Evolutionary conservation across 192 early-diverging fungal genomes (phyloP).

Genomic region (Dissophora globulifera): DNA sequence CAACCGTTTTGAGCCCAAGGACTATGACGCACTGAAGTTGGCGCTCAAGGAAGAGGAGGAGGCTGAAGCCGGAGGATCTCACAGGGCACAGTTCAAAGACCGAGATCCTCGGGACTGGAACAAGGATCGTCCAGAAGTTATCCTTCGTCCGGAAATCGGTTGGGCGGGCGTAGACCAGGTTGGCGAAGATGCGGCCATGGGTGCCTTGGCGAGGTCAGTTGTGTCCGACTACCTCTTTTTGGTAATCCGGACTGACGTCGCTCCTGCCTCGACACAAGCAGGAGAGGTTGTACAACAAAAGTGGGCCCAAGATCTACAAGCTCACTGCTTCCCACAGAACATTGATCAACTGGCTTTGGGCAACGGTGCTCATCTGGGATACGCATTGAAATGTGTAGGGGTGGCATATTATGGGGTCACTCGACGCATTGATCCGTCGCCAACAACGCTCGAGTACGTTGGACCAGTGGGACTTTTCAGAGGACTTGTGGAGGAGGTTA

Average conservation of each 20-base stretch:
- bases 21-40: background rate
- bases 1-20: conserved; percentile 20
- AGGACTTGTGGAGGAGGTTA: conserved; percentile 57
- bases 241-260: conserved; percentile 20
- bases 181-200: conserved; percentile 39
- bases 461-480: conserved; percentile 49
- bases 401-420: conserved; percentile 50
- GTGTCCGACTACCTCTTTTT: conserved; percentile 39
- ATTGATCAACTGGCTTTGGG: conserved; percentile 48
- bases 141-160: conserved; percentile 19
- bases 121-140: conserved; percentile 14
- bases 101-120: conserved; percentile 1
- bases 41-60: background rate
- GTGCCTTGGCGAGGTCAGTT: conserved; percentile 22
- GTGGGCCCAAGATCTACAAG: conserved; percentile 18
- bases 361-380: conserved; percentile 45
- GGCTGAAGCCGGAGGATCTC: background rate
- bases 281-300: background rate
- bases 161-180: conserved; percentile 41
- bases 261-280: background rate
- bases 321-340: conserved; percentile 45
- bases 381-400: conserved; percentile 63
- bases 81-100: background rate
- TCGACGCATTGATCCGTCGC: conserved; percentile 20
- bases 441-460: conserved; percentile 31